A percentile compares a stretch with the other conserved stretches of the same genome.
phyloP scores from a whole-genome alignment of 2,329 filamentous ascomycete species.

The Allantophomopsis cytisporea region DNA sequence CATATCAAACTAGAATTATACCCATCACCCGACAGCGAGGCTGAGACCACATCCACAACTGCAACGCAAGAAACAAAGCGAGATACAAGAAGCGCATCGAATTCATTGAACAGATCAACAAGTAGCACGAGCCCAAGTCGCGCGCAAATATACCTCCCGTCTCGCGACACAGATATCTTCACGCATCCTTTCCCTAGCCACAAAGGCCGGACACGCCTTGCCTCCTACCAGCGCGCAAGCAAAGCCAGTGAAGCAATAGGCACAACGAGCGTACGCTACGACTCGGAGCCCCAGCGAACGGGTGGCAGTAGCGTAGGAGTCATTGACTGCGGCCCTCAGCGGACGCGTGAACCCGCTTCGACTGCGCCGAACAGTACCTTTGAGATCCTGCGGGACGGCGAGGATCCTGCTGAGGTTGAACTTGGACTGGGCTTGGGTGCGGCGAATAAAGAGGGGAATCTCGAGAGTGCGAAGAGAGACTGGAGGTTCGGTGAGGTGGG shows the following conservation, averaged over 20 bases:
- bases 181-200: conserved; percentile 5
- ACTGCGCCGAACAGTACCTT: too few species aligned
- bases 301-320: conserved; percentile 13
- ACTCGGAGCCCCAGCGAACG: conserved; percentile 2
- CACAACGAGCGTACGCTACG: not conserved
- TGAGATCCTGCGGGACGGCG: not conserved
- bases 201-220: conserved; percentile 24
- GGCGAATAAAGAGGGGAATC: not conserved
- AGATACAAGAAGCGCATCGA: conserved; percentile 2
- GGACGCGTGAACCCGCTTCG: not conserved
- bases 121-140: not conserved
- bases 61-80: too few species aligned
- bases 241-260: not conserved
- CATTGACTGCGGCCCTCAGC: conserved; percentile 33
- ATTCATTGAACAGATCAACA: not conserved
- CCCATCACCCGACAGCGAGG: conserved; percentile 12
- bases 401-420: not conserved
- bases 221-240: not conserved
- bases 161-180: conserved; percentile 29
- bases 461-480: conserved; percentile 41
- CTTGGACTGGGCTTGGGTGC: not conserved
- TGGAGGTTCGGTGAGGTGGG: conserved; percentile 72
- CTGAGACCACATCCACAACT: too few species aligned
- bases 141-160: conserved; percentile 33
- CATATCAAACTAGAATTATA: conserved; percentile 57